phyloP scores from a whole-genome alignment of 2,329 filamentous ascomycete genomes.

The Alternaria longipes region DNA sequence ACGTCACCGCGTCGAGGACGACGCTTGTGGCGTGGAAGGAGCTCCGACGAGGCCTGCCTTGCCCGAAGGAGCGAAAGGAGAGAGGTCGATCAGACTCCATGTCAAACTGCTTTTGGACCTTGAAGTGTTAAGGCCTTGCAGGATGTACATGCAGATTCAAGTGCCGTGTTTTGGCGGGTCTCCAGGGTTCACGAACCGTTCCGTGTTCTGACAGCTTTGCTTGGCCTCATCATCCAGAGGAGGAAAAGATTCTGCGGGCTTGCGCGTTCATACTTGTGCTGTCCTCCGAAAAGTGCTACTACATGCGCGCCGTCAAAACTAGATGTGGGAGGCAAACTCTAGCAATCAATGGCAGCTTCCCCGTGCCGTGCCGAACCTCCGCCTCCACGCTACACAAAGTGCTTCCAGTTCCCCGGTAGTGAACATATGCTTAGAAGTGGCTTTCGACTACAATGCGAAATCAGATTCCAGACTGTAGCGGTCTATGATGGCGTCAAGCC shows the following conservation, averaged over 20 bases:
- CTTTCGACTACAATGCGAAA: not conserved
- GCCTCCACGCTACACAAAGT: slow-evolving; percentile 1
- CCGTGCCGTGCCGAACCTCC: slow-evolving; percentile 13
- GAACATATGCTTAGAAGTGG: not conserved
- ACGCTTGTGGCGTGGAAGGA: slow-evolving; percentile 1
- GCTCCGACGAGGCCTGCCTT: not conserved
- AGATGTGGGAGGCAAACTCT: not conserved
- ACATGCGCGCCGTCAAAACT: not conserved
- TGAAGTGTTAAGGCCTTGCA: not conserved
- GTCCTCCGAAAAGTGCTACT: not conserved
- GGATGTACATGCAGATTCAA: slow-evolving; percentile 1
- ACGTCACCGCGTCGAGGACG: not conserved
- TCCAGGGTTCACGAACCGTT: slow-evolving; percentile 6
- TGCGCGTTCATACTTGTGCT: not conserved
- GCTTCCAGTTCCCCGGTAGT: slow-evolving; percentile 1
- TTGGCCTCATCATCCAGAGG: not conserved
- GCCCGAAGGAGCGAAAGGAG: slow-evolving; percentile 9
- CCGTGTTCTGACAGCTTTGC: slow-evolving; percentile 9
- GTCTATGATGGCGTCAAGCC: not conserved
- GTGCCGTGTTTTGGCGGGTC: slow-evolving; percentile 11
- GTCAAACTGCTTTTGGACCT: not conserved
- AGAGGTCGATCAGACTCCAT: slow-evolving; percentile 5
- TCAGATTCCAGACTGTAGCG: not conserved
- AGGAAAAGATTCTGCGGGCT: not conserved
- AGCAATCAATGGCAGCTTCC: not conserved